phyloP scores from a whole-genome alignment of 495 filamentous ascomycete genomes.

The Neurospora sp. region DNA sequence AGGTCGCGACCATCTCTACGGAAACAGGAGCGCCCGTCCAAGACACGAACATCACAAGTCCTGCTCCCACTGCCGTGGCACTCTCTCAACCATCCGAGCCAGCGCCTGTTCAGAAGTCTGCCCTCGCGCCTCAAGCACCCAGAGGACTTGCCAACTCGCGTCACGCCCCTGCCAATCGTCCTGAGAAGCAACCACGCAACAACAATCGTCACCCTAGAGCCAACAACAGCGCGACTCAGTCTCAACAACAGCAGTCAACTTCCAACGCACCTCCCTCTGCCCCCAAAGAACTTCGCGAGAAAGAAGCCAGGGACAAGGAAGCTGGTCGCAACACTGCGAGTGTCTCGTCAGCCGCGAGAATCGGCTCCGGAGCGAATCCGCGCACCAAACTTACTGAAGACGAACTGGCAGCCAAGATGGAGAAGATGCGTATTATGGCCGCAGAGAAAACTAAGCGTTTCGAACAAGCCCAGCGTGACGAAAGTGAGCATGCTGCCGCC shows the following conservation, averaged over 20 bases:
- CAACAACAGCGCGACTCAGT: constrained; percentile 2
- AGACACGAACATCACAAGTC: constrained; percentile 6
- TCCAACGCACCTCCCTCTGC: constrained; percentile 1
- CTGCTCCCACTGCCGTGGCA: constrained; percentile 12
- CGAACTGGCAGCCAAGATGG: constrained; percentile 42
- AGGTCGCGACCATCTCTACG: not conserved
- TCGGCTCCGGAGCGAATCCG: constrained; percentile 37
- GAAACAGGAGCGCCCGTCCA: not conserved
- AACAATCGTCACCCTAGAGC: not conserved
- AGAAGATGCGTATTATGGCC: constrained; percentile 36
- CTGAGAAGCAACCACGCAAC: constrained; percentile 15
- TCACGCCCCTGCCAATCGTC: constrained; percentile 18
- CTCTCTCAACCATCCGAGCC: not conserved
- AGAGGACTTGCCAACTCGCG: constrained; percentile 32
- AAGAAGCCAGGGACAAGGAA: not conserved
- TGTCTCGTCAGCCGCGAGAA: constrained; percentile 22
- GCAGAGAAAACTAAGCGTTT: constrained; percentile 39
- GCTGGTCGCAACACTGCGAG: constrained; percentile 19
- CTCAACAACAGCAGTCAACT: constrained; percentile 1
- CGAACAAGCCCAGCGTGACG: constrained; percentile 42
- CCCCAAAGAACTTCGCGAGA: constrained; percentile 3
- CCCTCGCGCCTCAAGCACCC: not conserved
- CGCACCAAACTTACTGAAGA: constrained; percentile 43
- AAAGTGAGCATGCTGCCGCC: constrained; percentile 38
- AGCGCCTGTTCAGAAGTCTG: not conserved